A percentile compares a stretch with the other conserved stretches of the same genome.
Evolutionary conservation across 2,329 filamentous ascomycete species (phyloP).

Genomic region (Botryosphaeria dothidea): DNA sequence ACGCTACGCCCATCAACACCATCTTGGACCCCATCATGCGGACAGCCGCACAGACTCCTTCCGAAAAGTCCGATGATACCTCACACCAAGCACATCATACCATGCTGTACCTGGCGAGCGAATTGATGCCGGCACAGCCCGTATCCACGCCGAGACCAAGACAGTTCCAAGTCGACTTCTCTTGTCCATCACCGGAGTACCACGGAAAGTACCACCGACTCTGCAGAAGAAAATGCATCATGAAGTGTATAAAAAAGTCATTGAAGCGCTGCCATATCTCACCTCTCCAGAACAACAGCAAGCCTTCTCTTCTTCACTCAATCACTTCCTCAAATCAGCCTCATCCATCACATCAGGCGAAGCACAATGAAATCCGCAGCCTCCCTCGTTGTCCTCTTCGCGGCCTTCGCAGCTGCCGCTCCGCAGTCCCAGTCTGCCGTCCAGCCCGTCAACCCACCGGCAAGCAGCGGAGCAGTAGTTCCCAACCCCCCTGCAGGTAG

Average conservation of each 20-base stretch:
- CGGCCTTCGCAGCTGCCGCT: neutral
- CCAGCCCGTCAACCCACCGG: neutral
- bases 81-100: neutral
- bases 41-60: neutral
- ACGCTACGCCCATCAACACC: neutral
- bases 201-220: neutral
- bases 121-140: neutral
- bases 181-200: neutral
- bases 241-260: neutral
- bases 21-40: neutral
- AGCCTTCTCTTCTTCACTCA: neutral
- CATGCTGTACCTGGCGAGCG: neutral
- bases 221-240: neutral
- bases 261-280: neutral
- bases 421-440: neutral
- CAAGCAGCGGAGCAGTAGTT: neutral
- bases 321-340: neutral
- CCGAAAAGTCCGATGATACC: neutral
- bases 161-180: neutral
- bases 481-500: neutral
- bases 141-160: neutral
- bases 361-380: neutral
- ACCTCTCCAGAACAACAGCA: neutral
- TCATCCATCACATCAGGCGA: neutral
- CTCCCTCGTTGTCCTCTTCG: neutral